These are phyloP conservation scores for Persicaria tinctoria DNA, from an alignment of 148 eudicot genomes.

Conservation along the genomic window DNA sequence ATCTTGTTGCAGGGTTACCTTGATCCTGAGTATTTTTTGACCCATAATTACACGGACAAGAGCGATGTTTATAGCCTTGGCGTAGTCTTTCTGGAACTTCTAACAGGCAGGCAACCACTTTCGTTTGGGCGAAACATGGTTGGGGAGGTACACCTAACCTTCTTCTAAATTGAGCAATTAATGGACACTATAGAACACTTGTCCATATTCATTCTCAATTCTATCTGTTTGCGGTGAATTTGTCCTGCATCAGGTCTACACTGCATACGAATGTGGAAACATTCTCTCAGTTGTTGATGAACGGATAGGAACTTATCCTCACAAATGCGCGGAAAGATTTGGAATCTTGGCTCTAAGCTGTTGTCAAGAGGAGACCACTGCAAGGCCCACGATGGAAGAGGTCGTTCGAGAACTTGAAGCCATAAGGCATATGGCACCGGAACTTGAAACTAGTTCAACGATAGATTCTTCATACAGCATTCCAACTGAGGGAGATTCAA, in stretches of 20 bases:
- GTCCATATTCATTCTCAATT: not conserved
- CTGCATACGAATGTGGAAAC: conserved; percentile 42
- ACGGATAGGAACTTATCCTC: conserved; percentile 56
- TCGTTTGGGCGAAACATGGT: conserved; percentile 71
- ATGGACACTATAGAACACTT: not conserved
- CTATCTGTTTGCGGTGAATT: not conserved
- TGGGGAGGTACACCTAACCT: conserved; percentile 50
- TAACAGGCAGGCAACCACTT: conserved; percentile 70
- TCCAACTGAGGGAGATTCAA: not conserved
- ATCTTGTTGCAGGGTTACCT: conserved; percentile 64
- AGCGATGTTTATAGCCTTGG: conserved; percentile 90
- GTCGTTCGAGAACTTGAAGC: conserved; percentile 73
- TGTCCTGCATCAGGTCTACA: conserved; percentile 32
- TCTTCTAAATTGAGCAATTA: not conserved
- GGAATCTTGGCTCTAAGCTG: conserved; percentile 50
- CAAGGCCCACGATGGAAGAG: conserved; percentile 65
- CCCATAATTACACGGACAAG: conserved; percentile 71
- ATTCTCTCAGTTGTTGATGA: conserved; percentile 45
- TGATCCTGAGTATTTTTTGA: conserved; percentile 82
- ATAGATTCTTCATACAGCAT: conserved; percentile 22
- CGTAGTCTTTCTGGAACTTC: conserved; percentile 71
- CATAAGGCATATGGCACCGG: conserved; percentile 32
- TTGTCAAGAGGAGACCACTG: conserved; percentile 45
- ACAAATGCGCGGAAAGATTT: conserved; percentile 56
- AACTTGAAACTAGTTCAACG: not conserved